Evolutionary conservation across 257 asterid genomes (phyloP), one percentile per base, ranked within the genome.

Genomic region (Parsonsia alboflavescens): DNA sequence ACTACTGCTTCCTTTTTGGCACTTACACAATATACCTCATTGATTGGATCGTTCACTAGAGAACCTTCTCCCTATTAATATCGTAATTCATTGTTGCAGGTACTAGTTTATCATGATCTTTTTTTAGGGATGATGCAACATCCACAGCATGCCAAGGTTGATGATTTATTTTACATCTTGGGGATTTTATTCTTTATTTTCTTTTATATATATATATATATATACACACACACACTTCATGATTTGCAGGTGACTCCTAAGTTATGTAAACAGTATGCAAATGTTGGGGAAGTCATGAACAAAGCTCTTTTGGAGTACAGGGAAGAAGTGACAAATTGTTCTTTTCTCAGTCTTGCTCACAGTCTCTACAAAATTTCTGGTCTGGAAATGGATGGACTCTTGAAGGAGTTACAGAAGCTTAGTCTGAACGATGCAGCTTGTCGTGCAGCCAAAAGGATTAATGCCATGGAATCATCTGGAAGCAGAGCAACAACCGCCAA

Each of bases 81-180:
- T 56, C 4, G 4, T 0, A 7, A n/a, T 33, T 24, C 59, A 13
- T 12, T 44, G 45, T 24, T 24, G 81, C 97, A 93, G 97, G 97
- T 90, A 74, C 86, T 93, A 67, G 98, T 91, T 71, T 93, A 91
- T 84, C 98, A 93, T 58, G 98, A 93, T 83, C 86, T 93, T 63
- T n/a, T n/a, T n/a, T 89, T 91, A 33, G 97, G 96, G 75, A 88
- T 91, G 98, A 53, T 93, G 82, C 98, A 89, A 72, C 97, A 91
- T 72, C 97, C 98, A 4, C 96, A 93, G 81, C 98, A 93, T 63
- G 97, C 98, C 71, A 91, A 91, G 97, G 98, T 93, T 70, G 58
- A 45, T 19, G 10, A 58, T 26, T 53, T 57, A n/a, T n/a, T n/a
- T n/a, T n/a, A n/a, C n/a, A n/a, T n/a, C n/a, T n/a, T n/a, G n/a